Conservation (phyloP, 2,329 filamentous ascomycete genomes). For the Pleomassaria siparia region DNA sequence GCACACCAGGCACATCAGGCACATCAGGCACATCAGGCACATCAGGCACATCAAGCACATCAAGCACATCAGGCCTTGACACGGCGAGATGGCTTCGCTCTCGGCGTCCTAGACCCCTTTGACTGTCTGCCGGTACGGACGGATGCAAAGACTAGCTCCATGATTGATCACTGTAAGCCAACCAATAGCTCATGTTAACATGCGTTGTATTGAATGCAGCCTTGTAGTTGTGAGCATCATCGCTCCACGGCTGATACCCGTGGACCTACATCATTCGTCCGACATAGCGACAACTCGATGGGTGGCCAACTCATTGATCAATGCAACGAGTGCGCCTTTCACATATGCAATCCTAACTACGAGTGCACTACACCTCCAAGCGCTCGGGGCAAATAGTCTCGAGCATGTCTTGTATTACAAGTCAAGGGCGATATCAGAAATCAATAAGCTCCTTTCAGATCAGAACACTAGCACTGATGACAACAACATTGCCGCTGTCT, state of each 20-base stretch:
- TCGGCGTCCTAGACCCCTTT: slow-evolving; percentile 21
- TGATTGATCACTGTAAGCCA: slow-evolving; percentile 34
- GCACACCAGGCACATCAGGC: slow-evolving; percentile 4
- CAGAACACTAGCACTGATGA: slow-evolving; percentile 25
- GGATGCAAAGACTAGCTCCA: slow-evolving; percentile 16
- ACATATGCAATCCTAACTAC: slow-evolving; percentile 33
- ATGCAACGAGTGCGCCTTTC: slow-evolving; percentile 28
- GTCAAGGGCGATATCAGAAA: slow-evolving; percentile 27
- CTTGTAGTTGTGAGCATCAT: slow-evolving; percentile 23
- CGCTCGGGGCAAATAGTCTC: slow-evolving; percentile 7
- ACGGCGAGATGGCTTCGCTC: slow-evolving; percentile 13
- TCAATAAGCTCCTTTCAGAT: slow-evolving; percentile 30
- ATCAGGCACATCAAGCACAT: slow-evolving; percentile 10
- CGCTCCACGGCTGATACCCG: slow-evolving; percentile 25
- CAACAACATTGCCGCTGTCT: slow-evolving; percentile 35
- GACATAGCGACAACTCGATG: slow-evolving; percentile 23
- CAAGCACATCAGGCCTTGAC: slow-evolving; percentile 6
- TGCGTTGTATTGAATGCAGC: slow-evolving; percentile 11
- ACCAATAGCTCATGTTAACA: not conserved
- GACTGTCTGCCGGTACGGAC: slow-evolving; percentile 28
- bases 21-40: no score
- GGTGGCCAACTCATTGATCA: slow-evolving; percentile 26
- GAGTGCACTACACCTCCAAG: slow-evolving; percentile 24
- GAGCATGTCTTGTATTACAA: slow-evolving; percentile 26
- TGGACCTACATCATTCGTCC: slow-evolving; percentile 28